Evolutionary conservation across 1,284 basidiomycete genomes (phyloP).

Genomic region (Phellopilus nigrolimitatus): DNA sequence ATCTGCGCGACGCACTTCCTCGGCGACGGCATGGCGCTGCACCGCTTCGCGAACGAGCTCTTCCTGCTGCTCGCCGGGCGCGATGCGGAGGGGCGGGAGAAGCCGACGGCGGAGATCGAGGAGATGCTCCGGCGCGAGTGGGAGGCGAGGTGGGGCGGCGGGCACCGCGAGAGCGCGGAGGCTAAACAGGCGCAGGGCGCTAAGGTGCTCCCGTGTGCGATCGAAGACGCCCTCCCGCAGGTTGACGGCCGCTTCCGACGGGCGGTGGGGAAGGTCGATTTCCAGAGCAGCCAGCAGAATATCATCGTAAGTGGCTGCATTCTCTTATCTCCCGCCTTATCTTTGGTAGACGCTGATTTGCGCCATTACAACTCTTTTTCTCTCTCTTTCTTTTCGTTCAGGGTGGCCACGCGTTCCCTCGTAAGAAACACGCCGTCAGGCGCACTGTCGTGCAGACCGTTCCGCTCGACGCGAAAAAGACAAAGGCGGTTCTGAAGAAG

Average conservation of each 20-base stretch:
- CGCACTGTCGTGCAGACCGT: slow-evolving; percentile 64
- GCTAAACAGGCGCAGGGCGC: neutral
- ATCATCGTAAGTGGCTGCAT: slow-evolving; percentile 37
- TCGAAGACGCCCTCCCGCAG: slow-evolving; percentile 51
- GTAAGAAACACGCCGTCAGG: slow-evolving; percentile 39
- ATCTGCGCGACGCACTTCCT: slow-evolving; percentile 71
- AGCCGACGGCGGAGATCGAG: slow-evolving; percentile 39
- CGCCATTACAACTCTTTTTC: too few species aligned
- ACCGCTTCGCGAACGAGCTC: slow-evolving; percentile 70
- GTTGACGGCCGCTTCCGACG: slow-evolving; percentile 36
- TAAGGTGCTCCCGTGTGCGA: slow-evolving; percentile 40
- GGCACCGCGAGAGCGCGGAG: slow-evolving; percentile 24
- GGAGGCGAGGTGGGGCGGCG: slow-evolving; percentile 34
- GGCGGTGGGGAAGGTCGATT: slow-evolving; percentile 52
- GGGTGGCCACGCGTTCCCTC: slow-evolving; percentile 68
- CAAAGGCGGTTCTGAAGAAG: slow-evolving; percentile 53
- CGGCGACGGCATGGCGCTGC: slow-evolving; percentile 77
- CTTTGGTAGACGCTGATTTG: too few species aligned
- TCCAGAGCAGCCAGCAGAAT: slow-evolving; percentile 45
- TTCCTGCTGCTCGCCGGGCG: slow-evolving; percentile 45
- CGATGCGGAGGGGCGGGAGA: slow-evolving; percentile 30
- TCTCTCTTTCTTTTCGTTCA: slow-evolving; percentile 24
- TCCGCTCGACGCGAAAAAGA: slow-evolving; percentile 48
- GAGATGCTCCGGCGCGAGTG: slow-evolving; percentile 45
- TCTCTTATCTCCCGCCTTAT: slow-evolving; percentile 6